These are phyloP conservation scores for bread wheat (Triticum aestivum) DNA, from an alignment of 176 grass and related monocot species.

Conservation along the genomic window IWGSC_CS_RefSeq_v2.1 NC_057800.1:613686041-613686540, in stretches of 20 bases:
- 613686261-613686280: not conserved
- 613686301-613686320: not conserved
- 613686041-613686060: not conserved
- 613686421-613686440: slow-evolving; percentile 19
- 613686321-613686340: not conserved
- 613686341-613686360: not conserved
- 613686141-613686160: not conserved
- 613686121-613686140: not conserved
- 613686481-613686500: slow-evolving; percentile 2
- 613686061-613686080: not conserved
- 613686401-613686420: slow-evolving; percentile 24
- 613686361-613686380: not conserved
- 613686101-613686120: not conserved
- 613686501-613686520: not conserved
- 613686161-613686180: not conserved
- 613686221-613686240: not conserved
- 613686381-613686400: not conserved
- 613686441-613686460: slow-evolving; percentile 14
- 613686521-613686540: not conserved
- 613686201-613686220: slow-evolving; percentile 13
- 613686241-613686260: not conserved
- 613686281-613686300: not conserved
- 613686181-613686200: slow-evolving; percentile 15
- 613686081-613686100: not conserved
- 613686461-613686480: not conserved